Evolutionary conservation across 768 basidiomycete species (phyloP), one percentile per base, ranked within the genome.

Genomic region (Clitopilus passeckerianus): DNA sequence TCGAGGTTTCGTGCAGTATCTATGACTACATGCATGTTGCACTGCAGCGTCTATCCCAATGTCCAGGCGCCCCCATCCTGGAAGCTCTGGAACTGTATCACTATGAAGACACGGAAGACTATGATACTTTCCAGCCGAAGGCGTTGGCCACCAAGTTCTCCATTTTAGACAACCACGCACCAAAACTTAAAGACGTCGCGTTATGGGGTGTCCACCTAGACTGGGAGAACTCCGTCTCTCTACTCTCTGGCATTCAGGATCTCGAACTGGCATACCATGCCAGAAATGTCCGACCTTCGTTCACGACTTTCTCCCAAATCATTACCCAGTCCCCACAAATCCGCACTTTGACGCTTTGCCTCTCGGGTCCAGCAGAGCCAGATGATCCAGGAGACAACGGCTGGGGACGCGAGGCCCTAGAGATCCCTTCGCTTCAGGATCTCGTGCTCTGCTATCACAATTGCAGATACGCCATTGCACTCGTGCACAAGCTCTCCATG

Each of bases 201-300:
- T 74, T 91, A 24, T 89, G 86, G 84, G 89, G 87, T 37, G 85
- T 90, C 5, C 89, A 89, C 61, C 69, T 91, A 34, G 79, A 85
- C 59, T 91, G 90, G 90, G 74, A 78, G 30, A 72, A 75, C 34
- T 73, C 77, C 15, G 67, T 76, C 20, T 59, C 69, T 8, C 76
- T 83, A 63, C 74, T 87, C 23, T 61, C 65, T 16, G 77, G 74
- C 14, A 71, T 91, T 27, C 66, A 63, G 22, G 77, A 81, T 15
- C 67, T 91, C 20, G 81, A 87, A 63, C 73, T 91, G 43, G 80
- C 84, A 0, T 89, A 80, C 71, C 88, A 89, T 64, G 69, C 79
- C 8, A 74, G 78, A 27, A 83, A 87, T 65, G 86, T 86, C 14
- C 82, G 87, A 12, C 90, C 88, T 1, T 76, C 79, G 3, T 88